phyloP scores from a whole-genome alignment of 2,329 filamentous ascomycete genomes.

The Aspergillus udagawae region DNA sequence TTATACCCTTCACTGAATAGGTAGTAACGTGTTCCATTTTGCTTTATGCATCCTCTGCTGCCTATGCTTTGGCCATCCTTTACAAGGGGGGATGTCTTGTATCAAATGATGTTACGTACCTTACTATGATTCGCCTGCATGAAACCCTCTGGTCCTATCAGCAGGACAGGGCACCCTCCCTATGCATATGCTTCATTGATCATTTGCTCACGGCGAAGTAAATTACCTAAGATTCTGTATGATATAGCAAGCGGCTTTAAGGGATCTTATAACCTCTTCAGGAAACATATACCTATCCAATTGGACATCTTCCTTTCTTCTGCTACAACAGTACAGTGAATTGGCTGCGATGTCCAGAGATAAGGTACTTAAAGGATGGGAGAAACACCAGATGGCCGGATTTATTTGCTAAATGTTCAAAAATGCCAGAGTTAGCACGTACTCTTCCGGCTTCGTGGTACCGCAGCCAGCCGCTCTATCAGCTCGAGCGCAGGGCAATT shows the following conservation, averaged over 20 bases:
- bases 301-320: constrained; percentile 3
- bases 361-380: not conserved
- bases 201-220: constrained; percentile 2
- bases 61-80: not conserved
- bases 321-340: not conserved
- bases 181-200: constrained; percentile 2
- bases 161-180: not conserved
- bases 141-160: not conserved
- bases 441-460: constrained; percentile 55
- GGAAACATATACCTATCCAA: constrained; percentile 29
- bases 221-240: constrained; percentile 1
- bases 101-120: not conserved
- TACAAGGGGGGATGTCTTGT: not conserved
- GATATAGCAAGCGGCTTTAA: not conserved
- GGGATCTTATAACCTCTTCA: constrained; percentile 30
- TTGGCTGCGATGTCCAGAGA: not conserved
- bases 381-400: not conserved
- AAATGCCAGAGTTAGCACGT: constrained; percentile 31
- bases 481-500: constrained; percentile 48
- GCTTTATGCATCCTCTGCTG: not conserved
- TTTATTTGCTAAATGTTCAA: not conserved
- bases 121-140: not conserved
- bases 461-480: constrained; percentile 46
- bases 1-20: not conserved
- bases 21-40: not conserved